Percentiles rank a stretch among this genome's conserved stretches.
Conservation (phyloP, 768 basidiomycete species). For the Cystofilobasidium bisporidii region DNA sequence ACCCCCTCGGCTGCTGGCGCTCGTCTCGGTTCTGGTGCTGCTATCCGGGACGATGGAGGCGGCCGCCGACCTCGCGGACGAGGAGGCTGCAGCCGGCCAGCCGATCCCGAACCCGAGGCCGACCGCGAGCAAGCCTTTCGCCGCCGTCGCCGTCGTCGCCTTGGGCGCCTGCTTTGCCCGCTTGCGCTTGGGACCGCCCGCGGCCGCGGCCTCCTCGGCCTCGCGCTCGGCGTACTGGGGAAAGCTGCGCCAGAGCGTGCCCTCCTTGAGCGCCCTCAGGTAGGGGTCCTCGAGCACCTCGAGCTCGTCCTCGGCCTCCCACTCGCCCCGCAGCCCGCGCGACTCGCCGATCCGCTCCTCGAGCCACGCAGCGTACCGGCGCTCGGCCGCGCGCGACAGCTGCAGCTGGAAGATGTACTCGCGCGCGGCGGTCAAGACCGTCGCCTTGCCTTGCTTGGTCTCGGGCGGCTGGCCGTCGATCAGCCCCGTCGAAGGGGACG, state of each 20-base stretch:
- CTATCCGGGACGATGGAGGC: background rate
- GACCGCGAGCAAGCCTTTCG: background rate
- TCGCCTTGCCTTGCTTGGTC: conserved; percentile 28
- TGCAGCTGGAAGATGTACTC: conserved; percentile 28
- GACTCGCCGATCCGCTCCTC: conserved; percentile 6
- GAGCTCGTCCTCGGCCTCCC: conserved; percentile 1
- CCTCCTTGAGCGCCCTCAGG: conserved; percentile 2
- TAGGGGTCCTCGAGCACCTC: background rate
- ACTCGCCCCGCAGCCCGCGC: background rate
- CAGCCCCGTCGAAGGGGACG: conserved; percentile 9
- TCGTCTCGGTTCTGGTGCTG: no score
- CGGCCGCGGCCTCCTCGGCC: background rate
- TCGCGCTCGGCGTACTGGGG: background rate
- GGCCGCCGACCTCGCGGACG: no score
- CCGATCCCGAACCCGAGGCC: background rate
- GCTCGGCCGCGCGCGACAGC: conserved; percentile 8
- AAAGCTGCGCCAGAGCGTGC: background rate
- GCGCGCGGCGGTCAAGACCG: conserved; percentile 22
- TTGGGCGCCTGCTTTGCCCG: background rate
- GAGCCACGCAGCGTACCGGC: conserved; percentile 7
- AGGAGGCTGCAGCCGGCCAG: background rate
- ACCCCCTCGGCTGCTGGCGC: no score
- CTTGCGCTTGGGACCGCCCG: background rate
- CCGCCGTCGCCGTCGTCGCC: background rate
- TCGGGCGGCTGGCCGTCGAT: conserved; percentile 25